Conservation (phyloP, 371 early-diverging fungal genomes). For the Mucor saturninus region DNA sequence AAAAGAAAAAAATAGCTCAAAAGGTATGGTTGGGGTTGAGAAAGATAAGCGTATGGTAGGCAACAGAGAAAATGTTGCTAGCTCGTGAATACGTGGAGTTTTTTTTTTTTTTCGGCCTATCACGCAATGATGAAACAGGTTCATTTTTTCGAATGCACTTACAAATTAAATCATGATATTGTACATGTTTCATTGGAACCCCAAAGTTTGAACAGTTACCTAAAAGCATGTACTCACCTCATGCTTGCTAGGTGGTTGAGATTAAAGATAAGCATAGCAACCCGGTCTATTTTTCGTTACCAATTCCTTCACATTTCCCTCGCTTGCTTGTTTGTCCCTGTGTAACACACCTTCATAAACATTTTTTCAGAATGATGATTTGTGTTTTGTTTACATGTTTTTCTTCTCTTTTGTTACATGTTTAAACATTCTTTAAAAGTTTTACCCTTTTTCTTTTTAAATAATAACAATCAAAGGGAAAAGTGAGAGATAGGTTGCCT, state of each 20-base stretch:
- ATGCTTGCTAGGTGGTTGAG: neutral
- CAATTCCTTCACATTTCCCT: neutral
- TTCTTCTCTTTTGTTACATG: neutral
- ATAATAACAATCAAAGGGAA: no score
- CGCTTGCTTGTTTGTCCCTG: no score
- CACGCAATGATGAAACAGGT: no score
- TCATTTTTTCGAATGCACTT: neutral
- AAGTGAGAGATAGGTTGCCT: no score
- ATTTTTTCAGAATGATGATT: neutral
- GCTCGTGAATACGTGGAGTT: no score
- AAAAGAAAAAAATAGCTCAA: no score
- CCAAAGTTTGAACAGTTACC: neutral
- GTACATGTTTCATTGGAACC: conserved; percentile 2
- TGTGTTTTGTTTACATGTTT: neutral
- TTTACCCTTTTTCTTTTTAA: no score
- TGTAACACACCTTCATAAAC: no score
- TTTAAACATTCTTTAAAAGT: neutral
- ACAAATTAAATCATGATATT: conserved; percentile 6
- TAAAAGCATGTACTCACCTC: neutral
- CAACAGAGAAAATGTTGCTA: no score
- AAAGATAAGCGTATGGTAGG: no score
- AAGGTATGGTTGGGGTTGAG: no score
- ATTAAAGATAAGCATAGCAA: neutral
- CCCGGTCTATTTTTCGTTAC: neutral
- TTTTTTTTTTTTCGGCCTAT: no score